These are phyloP conservation scores for Fusarium keratoplasticum DNA, from an alignment of 2,329 filamentous ascomycete genomes.

Conservation along the genomic window DNA sequence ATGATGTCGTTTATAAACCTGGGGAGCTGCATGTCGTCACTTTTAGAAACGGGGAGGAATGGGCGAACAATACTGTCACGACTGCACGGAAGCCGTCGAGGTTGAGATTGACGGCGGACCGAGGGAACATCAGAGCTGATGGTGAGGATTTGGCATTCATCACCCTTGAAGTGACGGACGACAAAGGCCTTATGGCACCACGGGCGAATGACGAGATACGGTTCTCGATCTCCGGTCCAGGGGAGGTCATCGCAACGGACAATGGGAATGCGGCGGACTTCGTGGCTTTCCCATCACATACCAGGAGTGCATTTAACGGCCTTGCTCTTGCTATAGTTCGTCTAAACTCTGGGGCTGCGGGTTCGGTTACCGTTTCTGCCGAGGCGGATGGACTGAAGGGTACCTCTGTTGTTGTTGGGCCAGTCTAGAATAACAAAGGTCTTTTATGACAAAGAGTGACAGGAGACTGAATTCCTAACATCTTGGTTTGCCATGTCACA, in stretches of 20 bases:
- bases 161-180: slow-evolving; percentile 58
- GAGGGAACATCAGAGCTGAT: slow-evolving; percentile 52
- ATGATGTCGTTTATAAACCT: slow-evolving; percentile 60
- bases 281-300: slow-evolving; percentile 5
- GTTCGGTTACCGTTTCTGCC: neutral
- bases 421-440: neutral
- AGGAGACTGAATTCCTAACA: neutral
- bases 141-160: slow-evolving; percentile 61
- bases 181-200: slow-evolving; percentile 56
- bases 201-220: slow-evolving; percentile 48
- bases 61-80: slow-evolving; percentile 56
- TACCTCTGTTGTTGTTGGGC: neutral
- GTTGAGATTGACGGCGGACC: slow-evolving; percentile 56
- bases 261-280: slow-evolving; percentile 13
- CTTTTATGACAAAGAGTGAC: neutral
- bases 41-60: slow-evolving; percentile 59
- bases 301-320: slow-evolving; percentile 5
- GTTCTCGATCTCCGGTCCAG: slow-evolving; percentile 10
- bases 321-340: slow-evolving; percentile 12
- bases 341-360: neutral
- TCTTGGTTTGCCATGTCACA: neutral
- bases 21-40: slow-evolving; percentile 60
- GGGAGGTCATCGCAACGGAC: slow-evolving; percentile 15
- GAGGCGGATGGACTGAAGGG: neutral
- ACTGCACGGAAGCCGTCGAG: slow-evolving; percentile 56